Evolutionary conservation across 1,284 basidiomycete genomes (phyloP).

Genomic region (Pseudozyma sp.): DNA sequence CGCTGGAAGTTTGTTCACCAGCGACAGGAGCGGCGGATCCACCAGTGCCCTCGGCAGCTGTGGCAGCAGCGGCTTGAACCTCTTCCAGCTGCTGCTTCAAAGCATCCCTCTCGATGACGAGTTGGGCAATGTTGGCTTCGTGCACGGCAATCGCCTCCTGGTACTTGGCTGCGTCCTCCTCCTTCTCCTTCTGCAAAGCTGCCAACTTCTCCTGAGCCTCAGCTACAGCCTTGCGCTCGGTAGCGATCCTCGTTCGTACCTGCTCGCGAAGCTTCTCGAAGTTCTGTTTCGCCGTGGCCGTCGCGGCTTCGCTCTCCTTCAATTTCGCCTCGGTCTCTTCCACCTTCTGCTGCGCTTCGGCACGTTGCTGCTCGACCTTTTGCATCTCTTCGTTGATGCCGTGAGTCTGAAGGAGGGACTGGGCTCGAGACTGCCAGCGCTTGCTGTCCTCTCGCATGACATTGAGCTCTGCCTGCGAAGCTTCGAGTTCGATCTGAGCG

Average conservation of each 20-base stretch:
- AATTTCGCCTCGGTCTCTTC: slow-evolving; percentile 42
- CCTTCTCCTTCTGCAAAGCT: slow-evolving; percentile 69
- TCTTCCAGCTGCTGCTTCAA: slow-evolving; percentile 67
- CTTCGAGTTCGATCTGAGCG: slow-evolving; percentile 80
- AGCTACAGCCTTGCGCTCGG: slow-evolving; percentile 52
- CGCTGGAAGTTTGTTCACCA: slow-evolving; percentile 27
- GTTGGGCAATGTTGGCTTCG: slow-evolving; percentile 34
- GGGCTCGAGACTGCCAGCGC: slow-evolving; percentile 86
- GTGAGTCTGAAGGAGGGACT: slow-evolving; percentile 83
- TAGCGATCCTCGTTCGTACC: slow-evolving; percentile 54
- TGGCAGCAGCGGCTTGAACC: slow-evolving; percentile 31
- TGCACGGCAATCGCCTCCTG: slow-evolving; percentile 41
- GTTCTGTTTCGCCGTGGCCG: slow-evolving; percentile 44
- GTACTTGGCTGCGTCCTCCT: slow-evolving; percentile 36
- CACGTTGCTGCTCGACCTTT: slow-evolving; percentile 62
- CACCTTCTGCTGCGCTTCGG: slow-evolving; percentile 48
- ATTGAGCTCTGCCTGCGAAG: slow-evolving; percentile 77
- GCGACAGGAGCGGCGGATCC: slow-evolving; percentile 36
- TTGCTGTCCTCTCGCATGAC: slow-evolving; percentile 82
- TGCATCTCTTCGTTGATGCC: slow-evolving; percentile 77
- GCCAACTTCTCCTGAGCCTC: slow-evolving; percentile 69
- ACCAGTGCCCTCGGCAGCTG: slow-evolving; percentile 21
- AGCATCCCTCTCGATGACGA: slow-evolving; percentile 53
- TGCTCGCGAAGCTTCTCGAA: slow-evolving; percentile 63
- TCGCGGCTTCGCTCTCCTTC: slow-evolving; percentile 25